Evolutionary conservation across 192 early-diverging fungal species (phyloP).

Genomic region (Mycoemilia scoparia): DNA sequence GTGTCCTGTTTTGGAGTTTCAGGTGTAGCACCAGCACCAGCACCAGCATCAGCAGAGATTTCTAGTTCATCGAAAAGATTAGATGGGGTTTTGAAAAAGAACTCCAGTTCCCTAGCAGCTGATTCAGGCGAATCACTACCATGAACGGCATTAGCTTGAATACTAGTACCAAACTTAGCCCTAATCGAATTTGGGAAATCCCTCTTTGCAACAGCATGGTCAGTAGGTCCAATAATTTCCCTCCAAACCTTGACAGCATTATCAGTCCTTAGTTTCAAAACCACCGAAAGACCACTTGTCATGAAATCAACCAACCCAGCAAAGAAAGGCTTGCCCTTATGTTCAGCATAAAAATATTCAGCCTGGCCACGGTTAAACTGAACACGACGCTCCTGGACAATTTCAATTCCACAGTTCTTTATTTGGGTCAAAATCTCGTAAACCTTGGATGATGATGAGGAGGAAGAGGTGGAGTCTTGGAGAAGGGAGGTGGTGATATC

Average conservation of each 20-base stretch:
- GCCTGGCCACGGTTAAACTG: conserved; percentile 21
- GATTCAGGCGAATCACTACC: conserved; percentile 31
- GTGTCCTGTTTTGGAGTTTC: neutral
- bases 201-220: conserved; percentile 12
- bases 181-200: conserved; percentile 25
- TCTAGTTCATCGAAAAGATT: conserved; percentile 4
- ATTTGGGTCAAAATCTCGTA: conserved; percentile 18
- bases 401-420: conserved; percentile 18
- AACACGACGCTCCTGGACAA: conserved; percentile 20
- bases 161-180: conserved; percentile 24
- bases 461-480: no score
- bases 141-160: conserved; percentile 33
- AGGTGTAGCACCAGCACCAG: neutral
- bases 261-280: conserved; percentile 27
- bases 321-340: conserved; percentile 17
- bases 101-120: conserved; percentile 20
- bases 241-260: conserved; percentile 32
- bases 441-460: conserved; percentile 8
- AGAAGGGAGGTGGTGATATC: no score
- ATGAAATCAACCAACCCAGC: conserved; percentile 21
- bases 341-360: conserved; percentile 23
- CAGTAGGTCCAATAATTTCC: conserved; percentile 31
- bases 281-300: conserved; percentile 31
- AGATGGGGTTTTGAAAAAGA: conserved; percentile 24
- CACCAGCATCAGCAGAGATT: neutral